Conservation (phyloP, 2,329 filamentous ascomycete genomes). For the Apiospora koreana region DNA sequence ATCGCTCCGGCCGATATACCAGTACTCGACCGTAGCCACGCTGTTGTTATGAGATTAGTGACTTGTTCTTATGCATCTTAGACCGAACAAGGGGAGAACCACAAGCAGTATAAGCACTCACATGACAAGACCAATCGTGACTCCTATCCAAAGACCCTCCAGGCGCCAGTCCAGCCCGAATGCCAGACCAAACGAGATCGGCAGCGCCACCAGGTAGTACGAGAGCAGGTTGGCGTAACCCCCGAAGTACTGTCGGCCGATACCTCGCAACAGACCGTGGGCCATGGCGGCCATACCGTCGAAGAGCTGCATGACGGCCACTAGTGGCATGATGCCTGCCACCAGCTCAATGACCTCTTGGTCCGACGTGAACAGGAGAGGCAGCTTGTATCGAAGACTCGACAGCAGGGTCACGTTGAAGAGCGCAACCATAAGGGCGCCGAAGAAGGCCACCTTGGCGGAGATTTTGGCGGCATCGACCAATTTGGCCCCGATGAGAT, state of each 20-base stretch:
- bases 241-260: conserved; percentile 86
- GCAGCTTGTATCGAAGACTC: conserved; percentile 70
- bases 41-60: conserved; percentile 31
- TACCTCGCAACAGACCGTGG: conserved; percentile 81
- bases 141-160: conserved; percentile 78
- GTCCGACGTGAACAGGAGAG: conserved; percentile 77
- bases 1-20: conserved; percentile 51
- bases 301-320: conserved; percentile 87
- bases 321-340: conserved; percentile 72
- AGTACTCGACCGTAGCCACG: conserved; percentile 54
- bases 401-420: conserved; percentile 75
- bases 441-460: conserved; percentile 71
- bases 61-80: not conserved
- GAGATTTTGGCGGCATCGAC: conserved; percentile 78
- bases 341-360: conserved; percentile 68
- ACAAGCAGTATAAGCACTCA: conserved; percentile 35
- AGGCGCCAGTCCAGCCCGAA: conserved; percentile 80
- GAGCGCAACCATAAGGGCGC: conserved; percentile 70
- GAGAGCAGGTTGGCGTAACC: conserved; percentile 85
- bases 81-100: not conserved
- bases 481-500: conserved; percentile 85
- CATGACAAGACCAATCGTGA: conserved; percentile 70
- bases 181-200: conserved; percentile 75
- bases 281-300: conserved; percentile 79
- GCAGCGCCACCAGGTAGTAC: conserved; percentile 86